Conservation (phyloP, 148 eudicot species). For the Selenicereus undatus region DNA sequence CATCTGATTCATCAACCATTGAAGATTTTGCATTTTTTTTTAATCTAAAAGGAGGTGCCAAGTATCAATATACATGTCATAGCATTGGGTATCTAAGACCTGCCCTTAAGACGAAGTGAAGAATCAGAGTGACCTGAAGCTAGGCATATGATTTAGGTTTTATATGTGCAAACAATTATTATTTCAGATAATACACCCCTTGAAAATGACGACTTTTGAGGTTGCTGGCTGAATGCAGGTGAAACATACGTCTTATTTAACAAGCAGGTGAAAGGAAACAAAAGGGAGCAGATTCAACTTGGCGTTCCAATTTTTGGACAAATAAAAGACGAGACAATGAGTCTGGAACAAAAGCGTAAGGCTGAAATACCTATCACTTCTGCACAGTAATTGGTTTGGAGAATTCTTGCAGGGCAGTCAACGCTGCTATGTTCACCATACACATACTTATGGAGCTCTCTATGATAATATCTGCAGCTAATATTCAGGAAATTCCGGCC, state of each 20-base stretch:
- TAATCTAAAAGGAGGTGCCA: background rate
- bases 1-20: no score
- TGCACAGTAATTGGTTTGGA: no score
- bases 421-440: background rate
- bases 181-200: background rate
- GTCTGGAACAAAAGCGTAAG: slow-evolving; percentile 54
- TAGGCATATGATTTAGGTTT: background rate
- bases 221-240: slow-evolving; percentile 38
- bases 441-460: slow-evolving; percentile 9
- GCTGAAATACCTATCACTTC: background rate
- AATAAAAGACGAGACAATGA: slow-evolving; percentile 50
- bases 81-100: background rate
- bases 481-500: slow-evolving; percentile 76
- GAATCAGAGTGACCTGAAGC: background rate
- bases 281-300: slow-evolving; percentile 89
- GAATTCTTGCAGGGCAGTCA: background rate
- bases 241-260: slow-evolving; percentile 83
- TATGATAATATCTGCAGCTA: slow-evolving; percentile 41
- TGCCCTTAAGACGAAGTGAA: background rate
- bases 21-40: no score
- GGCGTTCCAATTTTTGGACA: slow-evolving; percentile 82
- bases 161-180: background rate
- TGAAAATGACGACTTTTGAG: background rate
- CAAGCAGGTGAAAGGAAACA: slow-evolving; percentile 76
- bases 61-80: background rate